Evolutionary conservation across 1,284 basidiomycete species (phyloP).

Genomic region (Cutaneotrichosporon sp.): DNA sequence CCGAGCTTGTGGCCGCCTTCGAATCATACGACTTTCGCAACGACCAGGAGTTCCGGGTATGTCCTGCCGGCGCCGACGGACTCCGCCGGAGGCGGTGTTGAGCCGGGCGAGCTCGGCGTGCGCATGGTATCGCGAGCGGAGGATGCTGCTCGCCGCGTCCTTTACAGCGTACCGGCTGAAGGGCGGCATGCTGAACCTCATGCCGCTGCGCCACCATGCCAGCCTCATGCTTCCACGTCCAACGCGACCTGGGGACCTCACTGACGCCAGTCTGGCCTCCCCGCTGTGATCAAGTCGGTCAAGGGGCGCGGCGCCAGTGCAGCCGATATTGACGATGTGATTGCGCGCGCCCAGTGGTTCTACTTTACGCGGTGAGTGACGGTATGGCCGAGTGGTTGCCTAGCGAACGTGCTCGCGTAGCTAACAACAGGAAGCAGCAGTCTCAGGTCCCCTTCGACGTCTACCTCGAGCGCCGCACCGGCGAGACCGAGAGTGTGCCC

Average conservation of each 20-base stretch:
- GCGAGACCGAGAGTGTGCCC: constrained; percentile 22
- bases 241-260: neutral
- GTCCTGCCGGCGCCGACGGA: too few species aligned
- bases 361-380: constrained; percentile 44
- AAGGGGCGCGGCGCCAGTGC: constrained; percentile 29
- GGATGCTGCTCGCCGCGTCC: too few species aligned
- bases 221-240: too few species aligned
- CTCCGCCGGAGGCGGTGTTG: too few species aligned
- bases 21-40: constrained; percentile 43
- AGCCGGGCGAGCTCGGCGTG: too few species aligned
- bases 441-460: constrained; percentile 19
- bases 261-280: constrained; percentile 29
- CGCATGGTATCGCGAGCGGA: too few species aligned
- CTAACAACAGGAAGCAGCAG: constrained; percentile 13
- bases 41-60: constrained; percentile 43
- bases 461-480: constrained; percentile 16
- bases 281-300: constrained; percentile 39
- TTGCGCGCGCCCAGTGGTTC: constrained; percentile 48
- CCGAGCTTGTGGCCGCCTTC: constrained; percentile 27
- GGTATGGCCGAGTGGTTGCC: too few species aligned
- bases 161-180: too few species aligned
- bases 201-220: neutral
- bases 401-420: too few species aligned
- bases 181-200: too few species aligned
- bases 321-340: constrained; percentile 45